Conservation (phyloP, 495 filamentous ascomycete genomes). For the Parathielavia hyrcaniae region DNA sequence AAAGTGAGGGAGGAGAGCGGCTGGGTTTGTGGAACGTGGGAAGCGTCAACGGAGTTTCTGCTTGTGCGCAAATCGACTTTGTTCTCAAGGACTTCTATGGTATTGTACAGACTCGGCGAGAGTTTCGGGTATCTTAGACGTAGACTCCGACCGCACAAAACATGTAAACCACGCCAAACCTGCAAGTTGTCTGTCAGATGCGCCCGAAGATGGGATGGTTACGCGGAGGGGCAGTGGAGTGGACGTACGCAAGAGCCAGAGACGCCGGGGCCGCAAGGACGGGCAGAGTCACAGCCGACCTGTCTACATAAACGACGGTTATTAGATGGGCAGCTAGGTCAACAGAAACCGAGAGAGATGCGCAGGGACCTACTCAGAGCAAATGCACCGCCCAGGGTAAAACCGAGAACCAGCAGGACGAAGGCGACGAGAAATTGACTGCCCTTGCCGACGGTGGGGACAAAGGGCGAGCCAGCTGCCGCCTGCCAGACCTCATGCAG, state of each 20-base stretch:
- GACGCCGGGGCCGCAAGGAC: conserved; percentile 84
- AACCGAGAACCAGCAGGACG: conserved; percentile 62
- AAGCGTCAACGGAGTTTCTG: conserved; percentile 3
- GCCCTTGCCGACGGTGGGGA: conserved; percentile 72
- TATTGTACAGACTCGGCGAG: conserved; percentile 36
- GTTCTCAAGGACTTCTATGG: conserved; percentile 14
- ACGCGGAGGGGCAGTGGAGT: not conserved
- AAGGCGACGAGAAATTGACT: conserved; percentile 81
- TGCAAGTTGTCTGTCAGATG: conserved; percentile 37
- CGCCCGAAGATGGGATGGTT: not conserved
- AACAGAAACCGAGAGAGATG: not conserved
- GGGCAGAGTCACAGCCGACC: conserved; percentile 69
- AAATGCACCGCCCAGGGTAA: conserved; percentile 63
- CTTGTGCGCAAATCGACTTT: conserved; percentile 18
- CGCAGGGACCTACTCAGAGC: conserved; percentile 65
- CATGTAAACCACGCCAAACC: conserved; percentile 93
- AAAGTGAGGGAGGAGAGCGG: no score
- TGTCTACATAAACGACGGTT: conserved; percentile 52
- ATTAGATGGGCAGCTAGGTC: conserved; percentile 8
- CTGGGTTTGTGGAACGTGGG: conserved; percentile 1
- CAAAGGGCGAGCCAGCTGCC: conserved; percentile 74
- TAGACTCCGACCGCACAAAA: conserved; percentile 98
- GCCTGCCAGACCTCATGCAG: conserved; percentile 84
- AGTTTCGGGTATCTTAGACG: conserved; percentile 59
- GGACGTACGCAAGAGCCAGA: conserved; percentile 75